phyloP scores from a whole-genome alignment of 2,329 filamentous ascomycete genomes.

The Trichoderma polysporum region DNA sequence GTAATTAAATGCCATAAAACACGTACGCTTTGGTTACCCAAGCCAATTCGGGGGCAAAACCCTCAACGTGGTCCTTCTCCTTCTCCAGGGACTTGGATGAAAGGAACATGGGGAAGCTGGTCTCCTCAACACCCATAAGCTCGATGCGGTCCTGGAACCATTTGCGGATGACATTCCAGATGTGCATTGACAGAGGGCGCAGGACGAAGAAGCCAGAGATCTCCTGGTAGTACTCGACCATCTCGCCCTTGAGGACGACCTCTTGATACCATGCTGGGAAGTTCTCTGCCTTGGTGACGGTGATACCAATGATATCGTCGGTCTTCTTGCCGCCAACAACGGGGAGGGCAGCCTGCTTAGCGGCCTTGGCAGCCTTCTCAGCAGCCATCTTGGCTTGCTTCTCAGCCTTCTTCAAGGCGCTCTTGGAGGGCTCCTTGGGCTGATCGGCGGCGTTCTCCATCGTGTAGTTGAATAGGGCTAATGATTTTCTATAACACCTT shows the following conservation, averaged over 20 bases:
- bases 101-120: slow-evolving; percentile 95
- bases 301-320: slow-evolving; percentile 81
- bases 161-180: slow-evolving; percentile 64
- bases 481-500: neutral
- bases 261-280: slow-evolving; percentile 97
- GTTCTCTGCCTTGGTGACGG: slow-evolving; percentile 78
- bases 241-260: slow-evolving; percentile 92
- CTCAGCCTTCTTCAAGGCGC: slow-evolving; percentile 64
- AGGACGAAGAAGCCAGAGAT: slow-evolving; percentile 97
- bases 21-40: slow-evolving; percentile 82
- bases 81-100: slow-evolving; percentile 81
- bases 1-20: neutral
- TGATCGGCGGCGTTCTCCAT: slow-evolving; percentile 37
- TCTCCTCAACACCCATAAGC: slow-evolving; percentile 88
- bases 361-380: slow-evolving; percentile 62
- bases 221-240: slow-evolving; percentile 94
- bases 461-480: slow-evolving; percentile 19
- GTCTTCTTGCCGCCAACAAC: slow-evolving; percentile 60
- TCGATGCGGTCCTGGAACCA: slow-evolving; percentile 77
- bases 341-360: slow-evolving; percentile 52
- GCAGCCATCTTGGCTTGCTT: slow-evolving; percentile 62
- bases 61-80: slow-evolving; percentile 96
- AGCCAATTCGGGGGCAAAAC: slow-evolving; percentile 91
- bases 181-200: slow-evolving; percentile 67
- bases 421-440: slow-evolving; percentile 61